Base-by-base conservation (phyloP, 1,284 basidiomycete genomes). In the Nidula niveotomentosa region DNA sequence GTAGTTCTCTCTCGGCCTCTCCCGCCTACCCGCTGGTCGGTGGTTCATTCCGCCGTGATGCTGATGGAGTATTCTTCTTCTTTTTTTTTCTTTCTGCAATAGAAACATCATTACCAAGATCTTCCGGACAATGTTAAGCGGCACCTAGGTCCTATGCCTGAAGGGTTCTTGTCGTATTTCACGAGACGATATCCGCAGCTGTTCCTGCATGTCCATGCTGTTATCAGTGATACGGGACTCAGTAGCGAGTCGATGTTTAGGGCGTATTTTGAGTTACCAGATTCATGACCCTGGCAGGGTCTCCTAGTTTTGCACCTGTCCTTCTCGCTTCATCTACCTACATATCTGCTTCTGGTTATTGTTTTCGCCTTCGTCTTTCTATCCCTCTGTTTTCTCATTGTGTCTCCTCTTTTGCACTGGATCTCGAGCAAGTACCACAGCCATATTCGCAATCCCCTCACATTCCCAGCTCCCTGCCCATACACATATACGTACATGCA, bases 51-150 rank as follows among this genome's bases (percentile, higher is more conserved):
- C 30, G 30, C 30, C 30, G 30, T 30, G 5, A 30, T 30, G 30
- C 30, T 30, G 30, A 30, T 30, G 30, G 30, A 30, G 30, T 30
- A 30, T 30, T 30, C 23, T 52, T 44, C 5, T 12, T 54, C 8
- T 23, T 46, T 45, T 52, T 57, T 17, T 45, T n/a, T 15, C 41
- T 18, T 36, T 54, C 51, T 66, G n/a, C 30, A 50, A 36, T 65
- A 96, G 94, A 98, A 96, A 90, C 91, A 99, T 64, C 96, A 99
- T 69, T 98, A 97, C 67, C 96, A 98, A 74, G 94, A 96, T 69
- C 76, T 98, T 17, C 95, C 95, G 1, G 91, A 94, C 53, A 86
- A 89, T 56, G 90, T 95, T 43, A 94, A 94, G 69, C 84, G 89
- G 54, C 86, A 91, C 68, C 78, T 98, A 10, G 96, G 96, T 7